phyloP scores from a whole-genome alignment of 495 filamentous ascomycete genomes.

The Podospora anserina region DNA sequence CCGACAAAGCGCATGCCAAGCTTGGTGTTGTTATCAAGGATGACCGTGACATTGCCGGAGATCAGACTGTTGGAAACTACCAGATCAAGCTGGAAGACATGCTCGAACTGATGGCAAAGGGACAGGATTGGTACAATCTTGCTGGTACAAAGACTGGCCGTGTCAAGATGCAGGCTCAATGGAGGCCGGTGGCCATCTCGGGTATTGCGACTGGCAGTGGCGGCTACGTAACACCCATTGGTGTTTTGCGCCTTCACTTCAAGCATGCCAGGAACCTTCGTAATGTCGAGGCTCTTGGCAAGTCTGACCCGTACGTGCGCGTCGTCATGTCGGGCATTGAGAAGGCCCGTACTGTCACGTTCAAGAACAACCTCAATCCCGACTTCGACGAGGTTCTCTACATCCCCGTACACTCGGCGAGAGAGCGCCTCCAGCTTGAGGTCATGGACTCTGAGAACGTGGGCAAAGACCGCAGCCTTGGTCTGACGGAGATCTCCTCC shows the following conservation, averaged over 20 bases:
- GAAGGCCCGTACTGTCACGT: conserved; percentile 88
- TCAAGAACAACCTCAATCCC: conserved; percentile 91
- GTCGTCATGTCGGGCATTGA: conserved; percentile 86
- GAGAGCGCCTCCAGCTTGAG: conserved; percentile 81
- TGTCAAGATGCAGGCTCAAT: conserved; percentile 82
- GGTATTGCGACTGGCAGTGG: conserved; percentile 70
- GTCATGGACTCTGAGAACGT: conserved; percentile 95
- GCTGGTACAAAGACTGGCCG: conserved; percentile 77
- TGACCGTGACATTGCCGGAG: conserved; percentile 77
- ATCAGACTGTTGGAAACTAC: conserved; percentile 83
- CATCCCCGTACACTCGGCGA: conserved; percentile 81
- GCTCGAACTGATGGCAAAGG: conserved; percentile 84
- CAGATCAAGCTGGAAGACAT: conserved; percentile 94
- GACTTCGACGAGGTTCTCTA: conserved; percentile 96
- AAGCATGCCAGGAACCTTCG: conserved; percentile 75
- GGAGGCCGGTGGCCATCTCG: conserved; percentile 88
- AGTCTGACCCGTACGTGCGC: conserved; percentile 91
- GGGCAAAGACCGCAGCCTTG: conserved; percentile 81
- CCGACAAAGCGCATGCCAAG: conserved; percentile 82
- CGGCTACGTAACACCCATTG: conserved; percentile 89
- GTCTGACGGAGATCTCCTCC: conserved; percentile 68
- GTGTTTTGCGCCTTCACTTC: conserved; percentile 93
- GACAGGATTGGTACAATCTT: conserved; percentile 94
- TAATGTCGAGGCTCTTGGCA: conserved; percentile 92
- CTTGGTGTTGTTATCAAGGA: conserved; percentile 93